These are phyloP conservation scores for Talaromyces sp. DNA, from an alignment of 2,329 filamentous ascomycete species.

Conservation along the genomic window DNA sequence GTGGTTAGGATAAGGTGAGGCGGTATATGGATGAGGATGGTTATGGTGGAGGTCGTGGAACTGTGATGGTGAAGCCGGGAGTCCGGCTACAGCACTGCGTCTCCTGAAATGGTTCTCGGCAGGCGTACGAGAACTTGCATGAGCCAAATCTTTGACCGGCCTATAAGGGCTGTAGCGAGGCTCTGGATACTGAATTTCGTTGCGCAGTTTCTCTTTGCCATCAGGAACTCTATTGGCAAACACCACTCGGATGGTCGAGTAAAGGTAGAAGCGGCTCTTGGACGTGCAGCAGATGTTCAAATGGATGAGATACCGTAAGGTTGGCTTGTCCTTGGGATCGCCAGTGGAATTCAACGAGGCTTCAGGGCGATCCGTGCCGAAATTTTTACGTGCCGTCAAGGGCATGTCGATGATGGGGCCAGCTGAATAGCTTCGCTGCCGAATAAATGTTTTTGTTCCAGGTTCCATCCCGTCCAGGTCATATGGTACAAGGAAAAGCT, in stretches of 20 bases:
- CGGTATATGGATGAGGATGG: background rate
- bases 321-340: slow-evolving; percentile 52
- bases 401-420: slow-evolving; percentile 76
- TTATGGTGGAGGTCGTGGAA: background rate
- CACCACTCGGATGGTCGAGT: slow-evolving; percentile 87
- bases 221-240: slow-evolving; percentile 96
- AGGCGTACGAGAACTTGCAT: slow-evolving; percentile 31
- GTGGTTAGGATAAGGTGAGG: slow-evolving; percentile 4
- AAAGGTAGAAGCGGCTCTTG: slow-evolving; percentile 78
- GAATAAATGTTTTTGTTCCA: slow-evolving; percentile 91
- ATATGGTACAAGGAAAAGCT: slow-evolving; percentile 90
- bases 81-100: slow-evolving; percentile 49
- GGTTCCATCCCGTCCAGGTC: slow-evolving; percentile 88
- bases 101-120: slow-evolving; percentile 48
- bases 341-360: slow-evolving; percentile 44
- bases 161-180: slow-evolving; percentile 84
- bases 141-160: slow-evolving; percentile 36
- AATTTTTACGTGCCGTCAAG: slow-evolving; percentile 34
- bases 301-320: slow-evolving; percentile 84
- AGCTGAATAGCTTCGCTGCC: slow-evolving; percentile 87
- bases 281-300: slow-evolving; percentile 86
- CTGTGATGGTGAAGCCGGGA: slow-evolving; percentile 13
- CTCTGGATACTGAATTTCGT: slow-evolving; percentile 84
- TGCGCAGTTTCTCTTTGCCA: slow-evolving; percentile 84
- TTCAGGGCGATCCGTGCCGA: slow-evolving; percentile 50